Percentiles rank a stretch among this genome's conserved stretches.
phyloP scores from a whole-genome alignment of 441 rosid species.

The Syzygium malaccense region DNA sequence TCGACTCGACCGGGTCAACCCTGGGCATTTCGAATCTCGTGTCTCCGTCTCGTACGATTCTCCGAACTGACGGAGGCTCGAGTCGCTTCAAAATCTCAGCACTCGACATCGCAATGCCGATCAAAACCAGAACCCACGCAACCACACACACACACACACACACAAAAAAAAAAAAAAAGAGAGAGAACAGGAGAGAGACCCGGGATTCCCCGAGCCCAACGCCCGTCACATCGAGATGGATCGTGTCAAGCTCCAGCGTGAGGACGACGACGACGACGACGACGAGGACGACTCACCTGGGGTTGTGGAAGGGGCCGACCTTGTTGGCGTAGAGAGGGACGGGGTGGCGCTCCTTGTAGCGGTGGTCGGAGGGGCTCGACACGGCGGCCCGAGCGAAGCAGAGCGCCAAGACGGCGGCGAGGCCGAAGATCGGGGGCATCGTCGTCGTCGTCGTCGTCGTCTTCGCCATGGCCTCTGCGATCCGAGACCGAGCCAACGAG shows the following conservation, averaged over 20 bases:
- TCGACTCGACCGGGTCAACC: background rate
- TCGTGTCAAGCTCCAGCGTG: too few species aligned
- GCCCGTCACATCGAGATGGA: too few species aligned
- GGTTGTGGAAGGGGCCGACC: constrained; percentile 28
- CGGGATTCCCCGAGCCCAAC: background rate
- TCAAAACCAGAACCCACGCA: background rate
- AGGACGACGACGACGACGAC: background rate
- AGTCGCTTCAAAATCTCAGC: background rate
- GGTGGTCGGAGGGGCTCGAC: constrained; percentile 18
- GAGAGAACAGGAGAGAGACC: too few species aligned
- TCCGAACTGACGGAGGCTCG: background rate
- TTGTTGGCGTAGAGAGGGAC: constrained; percentile 27
- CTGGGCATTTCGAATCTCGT: background rate
- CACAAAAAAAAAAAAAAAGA: background rate
- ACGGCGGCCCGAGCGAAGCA: constrained; percentile 3
- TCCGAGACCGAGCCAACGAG: background rate
- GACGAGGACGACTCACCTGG: constrained; percentile 8
- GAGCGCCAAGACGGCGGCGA: constrained; percentile 3
- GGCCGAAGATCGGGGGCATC: background rate
- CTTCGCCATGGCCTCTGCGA: constrained; percentile 1
- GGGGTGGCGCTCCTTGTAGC: constrained; percentile 15
- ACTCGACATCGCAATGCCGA: background rate
- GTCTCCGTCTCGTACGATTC: background rate
- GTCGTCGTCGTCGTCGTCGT: constrained; percentile 1
- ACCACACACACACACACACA: too few species aligned